Evolutionary conservation across 768 basidiomycete species (phyloP).

Genomic region (Mycena crocata): DNA sequence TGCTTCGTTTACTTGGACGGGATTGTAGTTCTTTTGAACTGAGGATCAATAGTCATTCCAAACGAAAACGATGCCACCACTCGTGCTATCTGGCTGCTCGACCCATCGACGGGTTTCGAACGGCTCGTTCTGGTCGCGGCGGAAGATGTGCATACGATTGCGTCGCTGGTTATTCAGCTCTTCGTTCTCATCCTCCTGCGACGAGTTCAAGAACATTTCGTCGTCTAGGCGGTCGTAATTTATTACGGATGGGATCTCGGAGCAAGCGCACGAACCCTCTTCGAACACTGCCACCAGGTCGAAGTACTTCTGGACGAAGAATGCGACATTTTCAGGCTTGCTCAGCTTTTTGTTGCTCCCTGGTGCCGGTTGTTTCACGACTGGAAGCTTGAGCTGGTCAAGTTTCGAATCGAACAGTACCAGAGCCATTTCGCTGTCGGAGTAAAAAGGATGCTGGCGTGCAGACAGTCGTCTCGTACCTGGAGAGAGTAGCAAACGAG

Average conservation of each 20-base stretch:
- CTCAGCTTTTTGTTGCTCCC: slow-evolving; percentile 36
- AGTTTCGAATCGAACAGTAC: slow-evolving; percentile 73
- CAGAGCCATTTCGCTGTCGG: slow-evolving; percentile 44
- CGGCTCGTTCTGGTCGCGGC: neutral
- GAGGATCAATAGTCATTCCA: slow-evolving; percentile 5
- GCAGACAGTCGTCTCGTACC: too few relatives aligned
- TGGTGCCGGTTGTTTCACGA: slow-evolving; percentile 47
- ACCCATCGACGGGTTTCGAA: slow-evolving; percentile 22
- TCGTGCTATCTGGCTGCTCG: slow-evolving; percentile 8
- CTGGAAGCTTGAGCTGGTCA: slow-evolving; percentile 61
- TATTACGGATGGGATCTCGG: neutral
- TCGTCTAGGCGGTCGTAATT: neutral
- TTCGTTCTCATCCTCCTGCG: slow-evolving; percentile 30
- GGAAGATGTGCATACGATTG: slow-evolving; percentile 26
- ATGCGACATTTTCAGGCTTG: slow-evolving; percentile 49
- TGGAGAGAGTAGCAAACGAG: slow-evolving; percentile 49
- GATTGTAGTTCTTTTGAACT: slow-evolving; percentile 41
- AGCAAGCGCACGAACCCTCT: slow-evolving; percentile 46
- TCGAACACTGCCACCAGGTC: slow-evolving; percentile 61
- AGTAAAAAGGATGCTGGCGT: too few relatives aligned
- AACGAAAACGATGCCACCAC: slow-evolving; percentile 21
- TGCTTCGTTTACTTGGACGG: slow-evolving; percentile 54
- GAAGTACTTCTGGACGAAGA: slow-evolving; percentile 65
- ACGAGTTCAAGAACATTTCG: slow-evolving; percentile 25
- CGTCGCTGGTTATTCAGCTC: slow-evolving; percentile 11